Evolutionary conservation across 177 flowering plant genomes (phyloP).

Genomic region (Telopea speciosissima): DNA sequence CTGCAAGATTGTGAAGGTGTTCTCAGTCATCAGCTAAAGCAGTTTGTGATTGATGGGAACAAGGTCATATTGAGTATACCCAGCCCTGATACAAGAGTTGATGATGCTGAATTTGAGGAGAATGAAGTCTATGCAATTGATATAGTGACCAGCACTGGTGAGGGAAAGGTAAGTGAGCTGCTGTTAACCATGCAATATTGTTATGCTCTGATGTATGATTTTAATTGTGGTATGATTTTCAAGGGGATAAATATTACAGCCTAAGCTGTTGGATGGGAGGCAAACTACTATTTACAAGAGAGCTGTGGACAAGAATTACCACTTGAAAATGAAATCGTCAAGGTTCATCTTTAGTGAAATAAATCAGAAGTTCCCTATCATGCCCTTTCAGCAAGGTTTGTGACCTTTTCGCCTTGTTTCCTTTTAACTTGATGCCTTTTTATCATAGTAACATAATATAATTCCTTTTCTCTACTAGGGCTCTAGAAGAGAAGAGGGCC

Average conservation of each 20-base stretch:
- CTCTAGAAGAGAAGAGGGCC: slow-evolving; percentile 78
- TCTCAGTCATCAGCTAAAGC: slow-evolving; percentile 84
- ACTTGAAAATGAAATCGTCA: slow-evolving; percentile 81
- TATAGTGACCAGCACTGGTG: slow-evolving; percentile 81
- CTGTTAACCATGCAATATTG: background rate
- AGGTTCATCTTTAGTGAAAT: slow-evolving; percentile 86
- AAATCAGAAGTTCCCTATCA: slow-evolving; percentile 69
- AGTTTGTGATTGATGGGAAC: slow-evolving; percentile 89
- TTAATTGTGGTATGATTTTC: background rate
- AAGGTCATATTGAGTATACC: slow-evolving; percentile 67
- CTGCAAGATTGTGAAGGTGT: slow-evolving; percentile 88
- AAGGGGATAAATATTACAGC: slow-evolving; percentile 40
- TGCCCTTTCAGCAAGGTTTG: slow-evolving; percentile 70
- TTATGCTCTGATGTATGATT: background rate
- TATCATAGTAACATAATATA: background rate
- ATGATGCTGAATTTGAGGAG: slow-evolving; percentile 87
- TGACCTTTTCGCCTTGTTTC: background rate
- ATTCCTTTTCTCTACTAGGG: slow-evolving; percentile 24
- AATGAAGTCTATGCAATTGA: slow-evolving; percentile 83
- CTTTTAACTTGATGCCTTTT: background rate
- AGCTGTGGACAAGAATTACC: slow-evolving; percentile 77
- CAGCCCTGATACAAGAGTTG: slow-evolving; percentile 70
- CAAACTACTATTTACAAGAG: slow-evolving; percentile 79
- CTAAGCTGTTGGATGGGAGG: slow-evolving; percentile 73
- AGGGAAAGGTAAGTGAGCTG: slow-evolving; percentile 56